Base-by-base conservation (phyloP, 345 rosid species). In the Hibiscus tridactylites region DNA sequence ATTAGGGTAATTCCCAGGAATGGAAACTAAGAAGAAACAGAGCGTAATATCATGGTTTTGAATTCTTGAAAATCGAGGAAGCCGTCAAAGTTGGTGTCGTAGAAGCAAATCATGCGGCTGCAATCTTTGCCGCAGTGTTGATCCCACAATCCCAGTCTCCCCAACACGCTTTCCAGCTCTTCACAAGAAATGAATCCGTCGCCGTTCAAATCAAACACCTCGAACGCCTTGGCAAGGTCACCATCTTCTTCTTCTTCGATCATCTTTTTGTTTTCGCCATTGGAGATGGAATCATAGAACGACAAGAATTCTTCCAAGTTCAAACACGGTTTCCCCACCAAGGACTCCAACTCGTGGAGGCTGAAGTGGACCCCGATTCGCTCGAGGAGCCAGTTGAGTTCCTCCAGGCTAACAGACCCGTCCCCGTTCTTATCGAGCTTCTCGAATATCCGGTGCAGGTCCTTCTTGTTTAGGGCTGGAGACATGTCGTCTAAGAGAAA, bases 1-100 rank as follows among this genome's bases (percentile, higher is more conserved):
- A 33, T 33, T 4, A 33, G 37, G 4, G 1, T 28, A 28, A 28
- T 28, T 33, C 37, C 6, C 37, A 33, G 37, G 63, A 68, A 57
- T 33, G 74, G 3, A 28, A 33, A 33, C 78, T 75, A 75, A 16
- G 71, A 74, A 15, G 58, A 50, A 29, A 50, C 21, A 0, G 17
- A 9, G 4, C n/a, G 44, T 5, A 83, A 61, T 81, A 92, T 83
- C 97, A 92, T 92, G 74, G 74, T 80, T 86, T 88, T 90, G 83
- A 92, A 92, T 61, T 92, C 96, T 54, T 90, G 79, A 54, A 87
- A 88, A 81, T 92, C 98, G 47, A 92, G 84, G 76, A 81, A 58
- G 16, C 96, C 98, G 53, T 92, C 98, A 26, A 76, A 79, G 71
- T 88, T 90, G 26, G 87, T 80, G 67, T 90, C 98, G 65, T 78